These are phyloP conservation scores for Rhodotorula sp. DNA, from an alignment of 1,284 basidiomycete species.

Conservation along the genomic window DNA sequence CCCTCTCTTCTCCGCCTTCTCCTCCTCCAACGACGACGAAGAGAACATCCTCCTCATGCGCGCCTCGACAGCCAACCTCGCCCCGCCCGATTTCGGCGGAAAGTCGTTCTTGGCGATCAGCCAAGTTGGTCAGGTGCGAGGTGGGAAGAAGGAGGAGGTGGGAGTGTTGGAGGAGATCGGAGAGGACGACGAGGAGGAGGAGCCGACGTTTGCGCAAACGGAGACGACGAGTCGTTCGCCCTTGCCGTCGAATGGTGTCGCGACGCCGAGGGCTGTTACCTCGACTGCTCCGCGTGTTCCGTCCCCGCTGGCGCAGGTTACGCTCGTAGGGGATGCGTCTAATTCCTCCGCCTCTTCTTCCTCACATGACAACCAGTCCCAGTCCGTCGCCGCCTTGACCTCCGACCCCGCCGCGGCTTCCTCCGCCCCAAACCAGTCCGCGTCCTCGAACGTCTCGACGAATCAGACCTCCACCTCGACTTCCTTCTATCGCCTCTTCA, in stretches of 20 bases:
- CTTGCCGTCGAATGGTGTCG: neutral
- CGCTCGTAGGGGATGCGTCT: neutral
- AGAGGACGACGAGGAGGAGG: neutral
- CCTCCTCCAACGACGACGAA: too few relatives aligned
- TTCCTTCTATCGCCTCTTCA: constrained; percentile 34
- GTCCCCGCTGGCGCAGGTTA: neutral
- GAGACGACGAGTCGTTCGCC: neutral
- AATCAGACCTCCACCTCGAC: neutral
- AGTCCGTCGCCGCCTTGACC: too few relatives aligned
- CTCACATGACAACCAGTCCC: neutral
- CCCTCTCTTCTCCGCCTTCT: too few relatives aligned
- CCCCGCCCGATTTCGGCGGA: constrained; percentile 1
- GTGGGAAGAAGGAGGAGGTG: neutral
- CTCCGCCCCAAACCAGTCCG: neutral
- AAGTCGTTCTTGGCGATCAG: constrained; percentile 1
- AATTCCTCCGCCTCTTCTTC: neutral
- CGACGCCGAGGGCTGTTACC: neutral
- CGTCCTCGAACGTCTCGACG: neutral
- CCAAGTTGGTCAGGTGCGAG: too few relatives aligned
- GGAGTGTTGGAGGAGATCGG: neutral
- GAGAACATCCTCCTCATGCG: too few relatives aligned
- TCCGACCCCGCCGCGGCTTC: too few relatives aligned
- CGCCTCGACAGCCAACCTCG: neutral
- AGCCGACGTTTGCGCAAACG: neutral
- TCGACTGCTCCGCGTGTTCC: neutral